Base-by-base conservation (phyloP, 23 red algal genomes). In the Porphyridium purpureum region DNA sequence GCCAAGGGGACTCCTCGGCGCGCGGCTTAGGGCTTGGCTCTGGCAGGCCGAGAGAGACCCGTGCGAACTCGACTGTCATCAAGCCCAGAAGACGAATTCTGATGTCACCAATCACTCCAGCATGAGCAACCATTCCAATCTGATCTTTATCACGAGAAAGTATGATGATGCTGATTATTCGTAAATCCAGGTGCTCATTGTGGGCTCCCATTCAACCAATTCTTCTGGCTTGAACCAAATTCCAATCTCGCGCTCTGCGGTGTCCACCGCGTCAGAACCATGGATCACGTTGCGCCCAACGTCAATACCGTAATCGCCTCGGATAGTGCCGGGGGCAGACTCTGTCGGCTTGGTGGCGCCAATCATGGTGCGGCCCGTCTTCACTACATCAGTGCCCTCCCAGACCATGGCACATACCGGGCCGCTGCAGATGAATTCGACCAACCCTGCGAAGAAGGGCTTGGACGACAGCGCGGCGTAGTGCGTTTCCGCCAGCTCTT, bases 331-430 rank as follows among this genome's bases (percentile, higher is more conserved):
- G 8, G 88, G 88, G 5, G 64, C 64, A 42, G 78, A 85, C 26
- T 57, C 55, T 20, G 56, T 17, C 31, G 88, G 88, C 22, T 85
- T 95, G 29, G 88, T 95, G 56, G 69, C 75, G 8, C 88, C 88
- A 36, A 95, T 76, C 77, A 95, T 80, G 42, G 60, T 66, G 21
- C 88, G 63, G 23, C 78, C 88, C 11, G 73, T 54, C 5, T 31
- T 59, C 15, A 83, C 88, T 2, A 83, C 81, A 26, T 57, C 5
- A 11, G 8, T 62, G 50, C 88, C 88, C 56, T 85, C 72, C 88
- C 88, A 95, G 21, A 84, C 88, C 88, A 95, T 95, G 3, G 88
- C 77, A 15, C 75, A 61, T 6, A 95, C 88, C 2, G 80, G 88
- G 21, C 88, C 77, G 26, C 69, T 79, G n/a, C 60, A 67, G 49